Conservation (phyloP, 768 basidiomycete genomes). For the Fibroporia radiculosa region DNA sequence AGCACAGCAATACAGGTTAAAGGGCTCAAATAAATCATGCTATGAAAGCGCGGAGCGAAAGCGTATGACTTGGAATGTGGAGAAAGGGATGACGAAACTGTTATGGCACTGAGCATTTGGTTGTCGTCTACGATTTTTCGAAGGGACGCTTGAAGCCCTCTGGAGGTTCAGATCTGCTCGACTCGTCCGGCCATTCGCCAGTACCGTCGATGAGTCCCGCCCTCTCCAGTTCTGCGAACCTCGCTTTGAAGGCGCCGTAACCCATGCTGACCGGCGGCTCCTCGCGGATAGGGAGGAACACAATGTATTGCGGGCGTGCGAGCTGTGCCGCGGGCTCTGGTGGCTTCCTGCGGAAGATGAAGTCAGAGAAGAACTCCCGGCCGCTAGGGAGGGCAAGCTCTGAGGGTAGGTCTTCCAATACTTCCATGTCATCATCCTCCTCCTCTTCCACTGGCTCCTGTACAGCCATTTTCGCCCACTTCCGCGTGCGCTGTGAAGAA, state of each 20-base stretch:
- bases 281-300: conserved; percentile 3
- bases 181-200: conserved; percentile 10
- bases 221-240: conserved; percentile 11
- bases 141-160: too few relatives aligned
- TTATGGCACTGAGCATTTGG: too few relatives aligned
- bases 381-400: not conserved
- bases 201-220: conserved; percentile 12
- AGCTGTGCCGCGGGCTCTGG: conserved; percentile 10
- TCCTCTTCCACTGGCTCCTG: conserved; percentile 19
- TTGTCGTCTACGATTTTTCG: too few relatives aligned
- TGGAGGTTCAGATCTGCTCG: not conserved
- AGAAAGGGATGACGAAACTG: too few relatives aligned
- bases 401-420: conserved; percentile 19
- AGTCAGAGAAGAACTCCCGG: conserved; percentile 1
- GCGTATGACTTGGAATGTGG: too few relatives aligned
- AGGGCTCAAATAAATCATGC: too few relatives aligned
- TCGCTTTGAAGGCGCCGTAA: conserved; percentile 12
- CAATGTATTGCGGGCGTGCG: conserved; percentile 12
- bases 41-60: too few relatives aligned
- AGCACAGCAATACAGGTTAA: too few relatives aligned
- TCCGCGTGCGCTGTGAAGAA: conserved; percentile 18
- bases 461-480: conserved; percentile 26
- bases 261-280: conserved; percentile 13
- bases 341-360: conserved; percentile 5
- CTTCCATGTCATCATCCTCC: conserved; percentile 10